These are phyloP conservation scores for Chalciporus sphaerocephalus DNA, from an alignment of 768 basidiomycete genomes.

Conservation along the genomic window DNA sequence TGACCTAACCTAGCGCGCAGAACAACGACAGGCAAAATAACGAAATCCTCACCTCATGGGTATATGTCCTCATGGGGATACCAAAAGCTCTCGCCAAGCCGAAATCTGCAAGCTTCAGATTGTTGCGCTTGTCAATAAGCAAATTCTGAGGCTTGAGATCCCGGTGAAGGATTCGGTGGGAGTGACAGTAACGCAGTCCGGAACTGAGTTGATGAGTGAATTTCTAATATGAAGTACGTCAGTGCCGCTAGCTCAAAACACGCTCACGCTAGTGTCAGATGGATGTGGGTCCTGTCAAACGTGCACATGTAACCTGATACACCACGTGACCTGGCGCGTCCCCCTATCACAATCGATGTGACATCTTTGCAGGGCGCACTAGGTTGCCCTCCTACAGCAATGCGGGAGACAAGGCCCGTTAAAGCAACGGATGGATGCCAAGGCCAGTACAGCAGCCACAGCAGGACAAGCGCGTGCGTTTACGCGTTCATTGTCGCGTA, in stretches of 20 bases:
- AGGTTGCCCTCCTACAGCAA: background rate
- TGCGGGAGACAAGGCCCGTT: background rate
- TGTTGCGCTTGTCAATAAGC: constrained; percentile 82
- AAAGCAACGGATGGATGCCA: background rate
- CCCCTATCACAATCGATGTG: constrained; percentile 20
- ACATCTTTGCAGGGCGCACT: constrained; percentile 13
- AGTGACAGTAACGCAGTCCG: constrained; percentile 91
- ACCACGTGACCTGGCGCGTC: constrained; percentile 32
- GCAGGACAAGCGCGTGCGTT: constrained; percentile 2
- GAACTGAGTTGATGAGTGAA: constrained; percentile 91
- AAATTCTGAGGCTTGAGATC: constrained; percentile 97
- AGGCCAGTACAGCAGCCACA: constrained; percentile 10
- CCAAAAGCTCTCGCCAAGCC: constrained; percentile 96
- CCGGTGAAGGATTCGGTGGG: constrained; percentile 93
- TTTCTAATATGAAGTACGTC: constrained; percentile 55
- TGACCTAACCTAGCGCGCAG: background rate
- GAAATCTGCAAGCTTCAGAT: constrained; percentile 95
- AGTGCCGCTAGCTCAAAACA: constrained; percentile 5
- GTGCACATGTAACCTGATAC: constrained; percentile 4
- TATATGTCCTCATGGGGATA: constrained; percentile 98
- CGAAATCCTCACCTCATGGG: constrained; percentile 76
- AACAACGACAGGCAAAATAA: background rate
- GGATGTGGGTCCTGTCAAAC: background rate
- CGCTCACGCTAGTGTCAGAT: background rate
- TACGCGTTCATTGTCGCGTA: constrained; percentile 24